phyloP scores from a whole-genome alignment of 1,284 basidiomycete species.

The Moesziomyces sp. region DNA sequence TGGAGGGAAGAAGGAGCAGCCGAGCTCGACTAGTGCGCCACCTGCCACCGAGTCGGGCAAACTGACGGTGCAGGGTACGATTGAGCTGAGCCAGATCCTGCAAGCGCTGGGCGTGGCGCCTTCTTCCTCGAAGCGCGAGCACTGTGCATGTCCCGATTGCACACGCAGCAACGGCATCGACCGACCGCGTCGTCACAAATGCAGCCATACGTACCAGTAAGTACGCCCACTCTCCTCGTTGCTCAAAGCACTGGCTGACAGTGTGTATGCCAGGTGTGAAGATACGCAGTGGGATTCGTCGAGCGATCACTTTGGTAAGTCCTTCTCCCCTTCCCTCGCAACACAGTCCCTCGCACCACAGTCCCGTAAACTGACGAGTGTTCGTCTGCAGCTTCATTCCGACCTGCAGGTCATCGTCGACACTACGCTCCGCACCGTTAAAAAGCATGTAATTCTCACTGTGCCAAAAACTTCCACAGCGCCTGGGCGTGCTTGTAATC shows the following conservation, averaged over 20 bases:
- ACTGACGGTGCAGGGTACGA: slow-evolving; percentile 18
- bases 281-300: too few species aligned
- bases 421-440: not conserved
- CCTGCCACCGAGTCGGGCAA: slow-evolving; percentile 1
- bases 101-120: slow-evolving; percentile 16
- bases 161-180: too few species aligned
- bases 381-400: not conserved
- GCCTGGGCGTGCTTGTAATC: slow-evolving; percentile 86
- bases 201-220: too few species aligned
- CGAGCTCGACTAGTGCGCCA: not conserved
- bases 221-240: too few species aligned
- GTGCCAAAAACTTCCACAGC: slow-evolving; percentile 74
- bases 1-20: slow-evolving; percentile 5
- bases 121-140: too few species aligned
- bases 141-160: not conserved
- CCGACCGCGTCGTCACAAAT: too few species aligned
- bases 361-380: too few species aligned
- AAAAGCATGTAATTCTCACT: slow-evolving; percentile 3
- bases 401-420: not conserved
- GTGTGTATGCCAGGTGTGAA: too few species aligned
- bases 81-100: slow-evolving; percentile 18
- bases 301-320: too few species aligned
- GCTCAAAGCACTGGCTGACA: too few species aligned
- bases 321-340: too few species aligned
- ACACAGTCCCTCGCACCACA: too few species aligned